Conservation (phyloP, 2,329 filamentous ascomycete genomes). For the Claviceps purpurea region DNA sequence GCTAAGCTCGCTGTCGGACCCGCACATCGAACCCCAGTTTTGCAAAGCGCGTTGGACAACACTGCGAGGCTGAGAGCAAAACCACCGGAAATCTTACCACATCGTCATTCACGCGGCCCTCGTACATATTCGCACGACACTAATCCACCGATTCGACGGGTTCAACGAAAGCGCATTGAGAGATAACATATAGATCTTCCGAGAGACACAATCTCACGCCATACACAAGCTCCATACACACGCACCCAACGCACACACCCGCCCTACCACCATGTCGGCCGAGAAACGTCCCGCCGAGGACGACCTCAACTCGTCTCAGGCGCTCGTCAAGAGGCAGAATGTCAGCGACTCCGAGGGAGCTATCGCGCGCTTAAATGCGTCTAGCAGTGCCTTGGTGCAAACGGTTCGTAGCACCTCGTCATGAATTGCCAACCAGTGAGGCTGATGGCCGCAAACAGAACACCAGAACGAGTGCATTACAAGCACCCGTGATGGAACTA, state of each 20-base stretch:
- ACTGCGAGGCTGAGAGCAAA: not conserved
- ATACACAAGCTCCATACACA: not conserved
- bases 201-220: not conserved
- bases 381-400: conserved; percentile 35
- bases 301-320: conserved; percentile 64
- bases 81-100: not conserved
- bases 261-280: conserved; percentile 52
- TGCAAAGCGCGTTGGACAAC: not conserved
- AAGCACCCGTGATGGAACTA: conserved; percentile 89
- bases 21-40: conserved; percentile 1
- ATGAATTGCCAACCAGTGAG: not conserved
- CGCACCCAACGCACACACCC: not conserved
- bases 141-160: not conserved
- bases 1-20: not conserved
- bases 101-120: not conserved
- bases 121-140: not conserved
- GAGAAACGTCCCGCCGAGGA: conserved; percentile 88
- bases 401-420: conserved; percentile 24
- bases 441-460: conserved; percentile 34
- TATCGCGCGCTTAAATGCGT: conserved; percentile 37
- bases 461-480: conserved; percentile 66
- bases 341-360: conserved; percentile 34
- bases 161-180: not conserved
- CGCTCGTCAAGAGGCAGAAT: conserved; percentile 84
- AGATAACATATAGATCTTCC: not conserved